phyloP scores from a whole-genome alignment of 75 land plant species.

The Sequoia sempervirens region DNA sequence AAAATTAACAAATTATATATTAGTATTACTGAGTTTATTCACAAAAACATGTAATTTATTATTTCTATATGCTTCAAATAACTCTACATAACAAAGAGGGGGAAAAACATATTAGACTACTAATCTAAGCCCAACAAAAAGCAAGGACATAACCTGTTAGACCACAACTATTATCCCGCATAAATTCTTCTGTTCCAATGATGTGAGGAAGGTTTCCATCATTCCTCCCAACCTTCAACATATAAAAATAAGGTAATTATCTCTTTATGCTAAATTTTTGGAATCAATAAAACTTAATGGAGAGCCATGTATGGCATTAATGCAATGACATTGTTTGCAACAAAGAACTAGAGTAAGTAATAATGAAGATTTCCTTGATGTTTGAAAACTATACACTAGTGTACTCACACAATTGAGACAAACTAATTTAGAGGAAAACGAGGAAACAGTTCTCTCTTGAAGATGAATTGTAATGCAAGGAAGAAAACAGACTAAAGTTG shows the following conservation, averaged over 20 bases:
- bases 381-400: neutral
- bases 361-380: neutral
- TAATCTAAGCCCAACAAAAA: neutral
- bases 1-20: neutral
- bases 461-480: neutral
- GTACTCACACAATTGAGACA: neutral
- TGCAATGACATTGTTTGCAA: neutral
- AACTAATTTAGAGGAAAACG: neutral
- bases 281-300: neutral
- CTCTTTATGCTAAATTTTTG: neutral
- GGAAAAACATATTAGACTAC: neutral
- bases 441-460: neutral
- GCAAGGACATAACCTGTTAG: conserved; percentile 25
- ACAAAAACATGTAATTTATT: neutral
- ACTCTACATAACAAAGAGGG: neutral
- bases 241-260: neutral
- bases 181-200: conserved; percentile 50
- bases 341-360: neutral
- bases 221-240: conserved; percentile 11
- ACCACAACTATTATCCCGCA: conserved; percentile 36
- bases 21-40: neutral
- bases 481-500: neutral
- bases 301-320: neutral
- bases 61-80: neutral
- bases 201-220: conserved; percentile 25